These are phyloP conservation scores for Hyaloscypha finlandica DNA, from an alignment of 495 filamentous ascomycete genomes.

Conservation along the genomic window DNA sequence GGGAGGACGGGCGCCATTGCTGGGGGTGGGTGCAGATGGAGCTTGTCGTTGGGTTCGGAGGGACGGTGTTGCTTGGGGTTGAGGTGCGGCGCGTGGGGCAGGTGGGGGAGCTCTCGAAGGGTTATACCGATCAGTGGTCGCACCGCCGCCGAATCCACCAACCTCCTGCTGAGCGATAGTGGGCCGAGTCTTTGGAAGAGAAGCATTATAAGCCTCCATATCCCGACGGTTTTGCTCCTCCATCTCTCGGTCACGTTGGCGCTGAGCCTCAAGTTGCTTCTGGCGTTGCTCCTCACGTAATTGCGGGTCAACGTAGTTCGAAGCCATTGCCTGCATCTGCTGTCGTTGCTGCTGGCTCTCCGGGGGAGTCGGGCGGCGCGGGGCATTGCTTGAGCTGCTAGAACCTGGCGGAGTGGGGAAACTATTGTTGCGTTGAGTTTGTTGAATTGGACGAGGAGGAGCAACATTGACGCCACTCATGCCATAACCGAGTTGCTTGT, in stretches of 20 bases:
- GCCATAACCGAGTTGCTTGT: constrained; percentile 69
- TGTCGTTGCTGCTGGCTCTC: constrained; percentile 44
- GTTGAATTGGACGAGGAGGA: constrained; percentile 70
- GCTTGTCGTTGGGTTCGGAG: constrained; percentile 57
- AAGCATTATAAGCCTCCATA: constrained; percentile 83
- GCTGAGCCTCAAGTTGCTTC: constrained; percentile 37
- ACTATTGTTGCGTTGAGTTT: constrained; percentile 50
- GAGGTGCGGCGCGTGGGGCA: constrained; percentile 52
- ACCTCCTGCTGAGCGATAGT: constrained; percentile 88
- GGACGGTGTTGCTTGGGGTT: constrained; percentile 34
- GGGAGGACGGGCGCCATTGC: constrained; percentile 34
- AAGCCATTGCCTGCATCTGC: constrained; percentile 47
- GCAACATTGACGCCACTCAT: constrained; percentile 67
- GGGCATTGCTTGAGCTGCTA: constrained; percentile 33
- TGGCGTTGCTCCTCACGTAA: constrained; percentile 41
- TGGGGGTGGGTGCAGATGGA: constrained; percentile 49
- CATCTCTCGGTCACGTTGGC: constrained; percentile 53
- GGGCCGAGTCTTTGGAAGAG: constrained; percentile 71
- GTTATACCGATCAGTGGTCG: constrained; percentile 73
- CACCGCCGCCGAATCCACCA: constrained; percentile 55
- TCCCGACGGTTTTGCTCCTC: constrained; percentile 72
- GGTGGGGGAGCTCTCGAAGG: constrained; percentile 70
- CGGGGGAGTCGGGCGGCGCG: constrained; percentile 43
- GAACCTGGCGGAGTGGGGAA: constrained; percentile 38
- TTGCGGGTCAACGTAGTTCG: constrained; percentile 44